Percentiles rank a stretch among this genome's conserved stretches.
Conservation (phyloP, 305 asterid species). For the Caryopteris hybrid region DNA sequence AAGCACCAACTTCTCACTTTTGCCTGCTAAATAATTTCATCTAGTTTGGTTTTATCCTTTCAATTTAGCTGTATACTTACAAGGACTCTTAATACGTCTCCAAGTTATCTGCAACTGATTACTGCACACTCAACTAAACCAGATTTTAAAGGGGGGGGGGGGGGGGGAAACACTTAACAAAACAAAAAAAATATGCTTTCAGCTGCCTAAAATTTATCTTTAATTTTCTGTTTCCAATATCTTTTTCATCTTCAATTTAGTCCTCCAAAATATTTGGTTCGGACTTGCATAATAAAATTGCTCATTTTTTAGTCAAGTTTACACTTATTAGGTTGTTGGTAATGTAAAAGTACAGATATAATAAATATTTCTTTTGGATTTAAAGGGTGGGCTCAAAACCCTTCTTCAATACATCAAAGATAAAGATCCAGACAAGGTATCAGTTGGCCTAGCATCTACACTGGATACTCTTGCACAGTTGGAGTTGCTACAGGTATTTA, state of each 20-base stretch:
- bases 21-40: not conserved
- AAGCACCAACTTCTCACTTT: not conserved
- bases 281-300: not conserved
- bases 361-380: conserved; percentile 16
- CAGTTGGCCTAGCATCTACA: conserved; percentile 77
- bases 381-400: conserved; percentile 76
- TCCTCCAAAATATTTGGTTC: not conserved
- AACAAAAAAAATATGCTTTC: not conserved
- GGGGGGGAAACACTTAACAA: too few species aligned
- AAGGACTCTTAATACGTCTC: not conserved
- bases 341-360: conserved; percentile 1
- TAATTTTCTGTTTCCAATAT: not conserved
- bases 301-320: not conserved
- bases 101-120: not conserved
- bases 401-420: conserved; percentile 69
- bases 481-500: conserved; percentile 86
- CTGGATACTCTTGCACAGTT: conserved; percentile 75
- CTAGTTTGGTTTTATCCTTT: not conserved
- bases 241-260: not conserved
- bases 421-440: conserved; percentile 78
- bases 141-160: not conserved
- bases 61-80: not conserved
- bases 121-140: not conserved
- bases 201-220: not conserved
- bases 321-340: conserved; percentile 8